Conservation (phyloP, 164 flowering plant species). For the Umbilicus rupestris region DNA sequence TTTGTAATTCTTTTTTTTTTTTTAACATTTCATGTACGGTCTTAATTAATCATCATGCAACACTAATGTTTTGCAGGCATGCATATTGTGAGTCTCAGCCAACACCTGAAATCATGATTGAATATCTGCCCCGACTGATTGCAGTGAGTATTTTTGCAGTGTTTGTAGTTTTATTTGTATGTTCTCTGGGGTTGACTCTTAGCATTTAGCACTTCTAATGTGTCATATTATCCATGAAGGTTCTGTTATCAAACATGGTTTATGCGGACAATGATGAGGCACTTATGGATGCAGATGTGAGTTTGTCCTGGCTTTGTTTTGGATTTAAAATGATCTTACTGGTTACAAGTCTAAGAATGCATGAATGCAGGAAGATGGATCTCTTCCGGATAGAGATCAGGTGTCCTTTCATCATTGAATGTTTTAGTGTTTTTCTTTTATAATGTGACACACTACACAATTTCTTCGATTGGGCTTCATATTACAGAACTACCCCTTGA, state of each 20-base stretch:
- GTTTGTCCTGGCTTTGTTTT: slow-evolving; percentile 11
- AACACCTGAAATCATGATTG: slow-evolving; percentile 58
- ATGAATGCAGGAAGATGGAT: slow-evolving; percentile 84
- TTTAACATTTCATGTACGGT: background rate
- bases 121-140: slow-evolving; percentile 71
- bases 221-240: slow-evolving; percentile 30
- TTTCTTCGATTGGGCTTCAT: background rate
- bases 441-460: no score
- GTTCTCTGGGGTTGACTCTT: background rate
- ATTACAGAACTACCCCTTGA: slow-evolving; percentile 10
- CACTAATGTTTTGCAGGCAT: slow-evolving; percentile 47
- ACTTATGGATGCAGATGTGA: slow-evolving; percentile 86
- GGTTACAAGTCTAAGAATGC: slow-evolving; percentile 12
- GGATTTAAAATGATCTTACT: background rate
- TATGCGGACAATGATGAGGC: slow-evolving; percentile 99
- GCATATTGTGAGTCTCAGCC: slow-evolving; percentile 86
- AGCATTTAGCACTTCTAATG: slow-evolving; percentile 4
- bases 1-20: no score
- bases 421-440: no score
- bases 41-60: background rate
- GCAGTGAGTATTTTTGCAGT: slow-evolving; percentile 42
- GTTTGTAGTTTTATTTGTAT: background rate
- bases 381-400: slow-evolving; percentile 94
- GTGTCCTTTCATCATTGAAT: slow-evolving; percentile 24
- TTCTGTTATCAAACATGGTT: slow-evolving; percentile 86